Evolutionary conservation across 2,329 filamentous ascomycete species (phyloP), one percentile per base, ranked within the genome.

Genomic region (Xylaria sp.): DNA sequence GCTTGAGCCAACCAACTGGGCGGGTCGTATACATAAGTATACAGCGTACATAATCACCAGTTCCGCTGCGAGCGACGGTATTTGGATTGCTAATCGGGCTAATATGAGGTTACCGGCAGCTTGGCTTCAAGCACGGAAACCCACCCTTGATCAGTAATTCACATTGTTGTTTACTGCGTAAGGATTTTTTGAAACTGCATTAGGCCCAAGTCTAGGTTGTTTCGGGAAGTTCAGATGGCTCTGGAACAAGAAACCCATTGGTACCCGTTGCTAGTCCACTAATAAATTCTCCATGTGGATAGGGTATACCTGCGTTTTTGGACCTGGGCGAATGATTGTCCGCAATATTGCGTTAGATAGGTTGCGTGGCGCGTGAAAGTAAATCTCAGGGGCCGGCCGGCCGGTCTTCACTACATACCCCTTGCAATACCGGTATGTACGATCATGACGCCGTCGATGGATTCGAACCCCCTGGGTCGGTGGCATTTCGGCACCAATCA

Each of bases 401-500:
- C 49, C 20, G n/a, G 17, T n/a, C 49, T 20, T 51, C 55, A 45
- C 55, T 11, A 29, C 13, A 4, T 1, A 25, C 7, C 53, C 61
- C 53, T 50, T 57, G 39, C 20, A 47, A 45, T 38, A n/a, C n/a
- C n/a, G n/a, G n/a, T n/a, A 45, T 61, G 33, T 33, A 54, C 17
- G 33, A 25, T 54, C 29, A 25, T 25, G 9, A 53, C 22, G 4
- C 29, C 15, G 27, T n/a, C 17, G 49, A 54, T 20, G 29, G 31
- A 39, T 42, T 53, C 27, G 15, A 61, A 11, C 20, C 22, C 5
- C 38, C 27, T 45, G 44, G 20, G 38, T 38, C 61, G 53, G 61
- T 50, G 33, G 29, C 53, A 63, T 63, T 33, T 63, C 51, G 51
- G 60, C 53, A n/a, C 51, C 51, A 50, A 63, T 29, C n/a, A 51